Evolutionary conservation across 2,329 filamentous ascomycete genomes (phyloP).

Genomic region (Hypoxylon rubiginosum): DNA sequence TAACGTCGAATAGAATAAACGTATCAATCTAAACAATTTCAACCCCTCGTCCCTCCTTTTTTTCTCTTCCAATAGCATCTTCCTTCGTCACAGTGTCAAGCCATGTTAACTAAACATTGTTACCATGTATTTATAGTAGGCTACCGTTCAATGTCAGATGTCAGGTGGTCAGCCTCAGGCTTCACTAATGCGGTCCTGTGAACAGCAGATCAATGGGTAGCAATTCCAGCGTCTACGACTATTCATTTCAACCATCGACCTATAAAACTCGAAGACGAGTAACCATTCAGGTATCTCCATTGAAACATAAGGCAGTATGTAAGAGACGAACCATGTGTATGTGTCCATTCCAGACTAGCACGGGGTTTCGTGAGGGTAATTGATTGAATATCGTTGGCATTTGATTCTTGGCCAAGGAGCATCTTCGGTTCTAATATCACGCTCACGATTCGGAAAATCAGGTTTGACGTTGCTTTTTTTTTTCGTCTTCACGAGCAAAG

Average conservation of each 20-base stretch:
- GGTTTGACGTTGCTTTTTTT: constrained; percentile 3
- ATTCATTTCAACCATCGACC: neutral
- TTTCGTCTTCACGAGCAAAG: constrained; percentile 5
- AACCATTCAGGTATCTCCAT: neutral
- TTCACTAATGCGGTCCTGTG: neutral
- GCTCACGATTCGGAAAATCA: constrained; percentile 3
- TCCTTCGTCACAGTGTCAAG: neutral
- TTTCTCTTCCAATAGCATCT: neutral
- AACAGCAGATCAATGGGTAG: neutral
- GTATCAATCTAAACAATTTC: neutral
- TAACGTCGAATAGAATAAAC: neutral
- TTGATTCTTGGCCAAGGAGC: constrained; percentile 1
- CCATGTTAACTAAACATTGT: neutral
- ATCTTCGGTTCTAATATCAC: neutral
- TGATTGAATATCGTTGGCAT: constrained; percentile 9
- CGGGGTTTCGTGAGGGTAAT: neutral
- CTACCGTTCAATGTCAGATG: neutral
- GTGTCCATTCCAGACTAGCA: neutral
- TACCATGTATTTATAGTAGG: neutral
- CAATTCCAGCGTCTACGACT: neutral
- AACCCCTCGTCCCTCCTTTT: neutral
- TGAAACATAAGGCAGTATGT: neutral
- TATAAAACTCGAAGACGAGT: neutral
- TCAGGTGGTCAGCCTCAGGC: constrained; percentile 3
- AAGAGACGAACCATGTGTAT: neutral